Conservation (phyloP, 2,329 filamentous ascomycete genomes). For the Fusarium scirpi region DNA sequence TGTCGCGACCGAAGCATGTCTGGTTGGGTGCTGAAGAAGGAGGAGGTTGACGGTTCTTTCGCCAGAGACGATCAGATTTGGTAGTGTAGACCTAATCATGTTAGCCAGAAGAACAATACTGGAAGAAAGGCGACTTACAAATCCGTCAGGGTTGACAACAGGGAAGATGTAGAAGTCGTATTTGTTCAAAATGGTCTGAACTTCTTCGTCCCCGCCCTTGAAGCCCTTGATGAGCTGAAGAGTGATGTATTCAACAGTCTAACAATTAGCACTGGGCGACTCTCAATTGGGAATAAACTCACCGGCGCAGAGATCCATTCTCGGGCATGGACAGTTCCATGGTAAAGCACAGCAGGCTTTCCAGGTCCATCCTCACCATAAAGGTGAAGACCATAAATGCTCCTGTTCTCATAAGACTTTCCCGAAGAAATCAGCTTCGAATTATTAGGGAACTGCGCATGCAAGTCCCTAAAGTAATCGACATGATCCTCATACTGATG, state of each 20-base stretch:
- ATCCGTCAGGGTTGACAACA: conserved; percentile 61
- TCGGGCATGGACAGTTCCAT: conserved; percentile 65
- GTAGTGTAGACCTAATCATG: conserved; percentile 57
- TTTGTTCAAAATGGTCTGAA: conserved; percentile 61
- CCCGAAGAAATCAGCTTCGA: conserved; percentile 61
- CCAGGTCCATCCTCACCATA: conserved; percentile 59
- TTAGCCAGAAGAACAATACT: background rate
- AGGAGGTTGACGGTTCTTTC: conserved; percentile 63
- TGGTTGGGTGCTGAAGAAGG: conserved; percentile 36
- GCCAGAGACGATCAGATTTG: conserved; percentile 61
- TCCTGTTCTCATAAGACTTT: conserved; percentile 58
- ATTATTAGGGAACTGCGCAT: conserved; percentile 57
- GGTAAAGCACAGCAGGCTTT: conserved; percentile 62
- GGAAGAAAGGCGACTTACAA: conserved; percentile 30
- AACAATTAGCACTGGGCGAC: background rate
- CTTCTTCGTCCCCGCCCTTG: conserved; percentile 50
- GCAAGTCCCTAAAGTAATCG: conserved; percentile 58
- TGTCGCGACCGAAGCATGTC: conserved; percentile 63
- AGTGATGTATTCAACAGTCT: conserved; percentile 61
- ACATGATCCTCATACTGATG: conserved; percentile 64
- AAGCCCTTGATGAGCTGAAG: conserved; percentile 60
- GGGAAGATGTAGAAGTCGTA: conserved; percentile 70
- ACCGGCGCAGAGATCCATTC: conserved; percentile 67
- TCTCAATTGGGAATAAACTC: conserved; percentile 55
- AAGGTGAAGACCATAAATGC: conserved; percentile 69